Evolutionary conservation across 2,329 filamentous ascomycete species (phyloP).

Genomic region (Kalmusia sp.): DNA sequence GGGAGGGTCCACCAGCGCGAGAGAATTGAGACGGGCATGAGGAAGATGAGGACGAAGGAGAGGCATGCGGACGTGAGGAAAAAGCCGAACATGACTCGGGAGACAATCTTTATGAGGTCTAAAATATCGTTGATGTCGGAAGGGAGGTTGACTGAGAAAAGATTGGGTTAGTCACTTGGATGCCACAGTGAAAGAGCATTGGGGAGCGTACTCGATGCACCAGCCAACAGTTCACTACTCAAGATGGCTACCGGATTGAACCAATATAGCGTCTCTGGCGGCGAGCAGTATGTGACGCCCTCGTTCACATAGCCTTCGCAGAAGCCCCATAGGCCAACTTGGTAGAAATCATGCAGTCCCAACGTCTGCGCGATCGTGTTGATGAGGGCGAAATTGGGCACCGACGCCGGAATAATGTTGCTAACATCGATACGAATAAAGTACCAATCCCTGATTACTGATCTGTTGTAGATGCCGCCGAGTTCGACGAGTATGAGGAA

Average conservation of each 20-base stretch:
- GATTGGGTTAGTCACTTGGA: background rate
- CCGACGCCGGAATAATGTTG: constrained; percentile 76
- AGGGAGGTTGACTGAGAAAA: constrained; percentile 73
- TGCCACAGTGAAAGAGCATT: background rate
- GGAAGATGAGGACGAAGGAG: constrained; percentile 74
- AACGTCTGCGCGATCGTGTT: constrained; percentile 87
- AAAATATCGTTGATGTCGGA: constrained; percentile 76
- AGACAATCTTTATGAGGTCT: constrained; percentile 74
- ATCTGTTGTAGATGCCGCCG: constrained; percentile 71
- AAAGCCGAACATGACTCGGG: constrained; percentile 87
- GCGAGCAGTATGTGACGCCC: constrained; percentile 79
- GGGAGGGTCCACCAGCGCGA: constrained; percentile 67
- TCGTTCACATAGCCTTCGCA: constrained; percentile 83
- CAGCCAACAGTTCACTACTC: constrained; percentile 77
- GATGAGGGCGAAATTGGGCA: constrained; percentile 76
- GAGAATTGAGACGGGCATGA: constrained; percentile 62
- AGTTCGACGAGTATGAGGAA: constrained; percentile 84
- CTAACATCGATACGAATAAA: constrained; percentile 86
- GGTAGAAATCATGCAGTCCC: constrained; percentile 93
- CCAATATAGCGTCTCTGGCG: constrained; percentile 77
- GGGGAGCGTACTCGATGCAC: constrained; percentile 70
- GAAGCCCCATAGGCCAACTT: constrained; percentile 89
- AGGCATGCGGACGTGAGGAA: constrained; percentile 77
- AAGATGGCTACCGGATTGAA: constrained; percentile 90
- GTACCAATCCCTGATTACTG: constrained; percentile 73